Percentiles rank a stretch among this genome's conserved stretches.
phyloP scores from a whole-genome alignment of 257 asterid genomes.

The Solanum microdontum region DNA sequence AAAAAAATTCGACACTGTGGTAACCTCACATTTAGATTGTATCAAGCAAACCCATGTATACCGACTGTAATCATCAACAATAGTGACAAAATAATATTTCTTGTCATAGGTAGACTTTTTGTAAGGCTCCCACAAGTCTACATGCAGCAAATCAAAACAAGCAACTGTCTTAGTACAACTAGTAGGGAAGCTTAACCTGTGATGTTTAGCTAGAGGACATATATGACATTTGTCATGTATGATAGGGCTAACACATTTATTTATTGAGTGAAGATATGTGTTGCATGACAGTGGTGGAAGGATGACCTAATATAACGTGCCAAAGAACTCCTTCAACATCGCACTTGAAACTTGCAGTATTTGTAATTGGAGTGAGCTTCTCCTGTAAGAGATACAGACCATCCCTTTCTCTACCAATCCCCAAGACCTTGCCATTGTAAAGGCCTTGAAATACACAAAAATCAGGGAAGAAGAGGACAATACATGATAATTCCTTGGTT shows the following conservation, averaged over 20 bases:
- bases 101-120: too few relatives aligned
- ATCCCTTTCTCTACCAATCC: neutral
- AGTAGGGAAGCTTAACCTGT: neutral
- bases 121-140: neutral
- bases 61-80: neutral
- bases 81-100: neutral
- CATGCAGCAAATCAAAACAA: neutral
- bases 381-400: neutral
- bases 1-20: neutral
- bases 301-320: too few relatives aligned
- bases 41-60: neutral
- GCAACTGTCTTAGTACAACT: neutral
- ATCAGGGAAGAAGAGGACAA: neutral
- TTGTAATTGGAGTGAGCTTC: neutral
- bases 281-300: too few relatives aligned
- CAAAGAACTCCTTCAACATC: neutral
- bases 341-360: neutral
- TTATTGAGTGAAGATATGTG: too few relatives aligned
- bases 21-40: too few relatives aligned
- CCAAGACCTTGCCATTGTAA: neutral
- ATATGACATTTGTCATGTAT: too few relatives aligned
- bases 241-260: too few relatives aligned
- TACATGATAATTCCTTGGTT: neutral
- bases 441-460: neutral
- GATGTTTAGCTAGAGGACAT: too few relatives aligned